A percentile compares a stretch with the other conserved stretches of the same genome.
phyloP scores from a whole-genome alignment of 2,329 filamentous ascomycete species.

The Pseudovirgaria hyperparasitica region DNA sequence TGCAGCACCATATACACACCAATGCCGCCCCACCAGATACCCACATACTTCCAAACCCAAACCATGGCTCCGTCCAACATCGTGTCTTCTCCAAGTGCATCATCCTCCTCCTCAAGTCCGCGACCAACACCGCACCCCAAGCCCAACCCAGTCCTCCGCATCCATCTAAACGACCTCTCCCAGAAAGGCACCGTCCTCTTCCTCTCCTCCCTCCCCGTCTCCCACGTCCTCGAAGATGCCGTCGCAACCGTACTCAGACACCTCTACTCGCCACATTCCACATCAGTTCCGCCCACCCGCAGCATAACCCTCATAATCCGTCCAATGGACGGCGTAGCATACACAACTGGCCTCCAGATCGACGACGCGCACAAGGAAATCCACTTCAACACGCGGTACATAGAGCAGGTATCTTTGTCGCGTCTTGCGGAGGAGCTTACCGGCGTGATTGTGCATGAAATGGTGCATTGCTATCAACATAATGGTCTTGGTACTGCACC shows the following conservation, averaged over 20 bases:
- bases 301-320: slow-evolving; percentile 76
- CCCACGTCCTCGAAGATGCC: slow-evolving; percentile 47
- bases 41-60: slow-evolving; percentile 23
- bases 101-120: slow-evolving; percentile 6
- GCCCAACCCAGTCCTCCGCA: slow-evolving; percentile 32
- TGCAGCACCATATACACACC: no score
- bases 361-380: slow-evolving; percentile 88
- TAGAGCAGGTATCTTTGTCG: slow-evolving; percentile 31
- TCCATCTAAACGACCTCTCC: slow-evolving; percentile 36
- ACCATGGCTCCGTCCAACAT: slow-evolving; percentile 20
- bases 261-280: slow-evolving; percentile 45
- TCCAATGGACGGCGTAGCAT: slow-evolving; percentile 72
- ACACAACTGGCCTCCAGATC: slow-evolving; percentile 69
- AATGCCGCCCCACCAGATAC: slow-evolving; percentile 12
- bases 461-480: slow-evolving; percentile 91
- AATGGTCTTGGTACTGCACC: slow-evolving; percentile 44
- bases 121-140: slow-evolving; percentile 11
- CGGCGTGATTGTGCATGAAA: slow-evolving; percentile 81
- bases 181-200: slow-evolving; percentile 52
- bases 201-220: slow-evolving; percentile 51
- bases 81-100: slow-evolving; percentile 6
- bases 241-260: slow-evolving; percentile 56
- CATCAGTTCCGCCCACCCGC: slow-evolving; percentile 49
- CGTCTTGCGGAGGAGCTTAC: slow-evolving; percentile 48
- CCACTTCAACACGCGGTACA: slow-evolving; percentile 70